Evolutionary conservation across 208 protist species (phyloP), one percentile per base, ranked within the genome.

Genomic region (Strigomonas culicis): DNA sequence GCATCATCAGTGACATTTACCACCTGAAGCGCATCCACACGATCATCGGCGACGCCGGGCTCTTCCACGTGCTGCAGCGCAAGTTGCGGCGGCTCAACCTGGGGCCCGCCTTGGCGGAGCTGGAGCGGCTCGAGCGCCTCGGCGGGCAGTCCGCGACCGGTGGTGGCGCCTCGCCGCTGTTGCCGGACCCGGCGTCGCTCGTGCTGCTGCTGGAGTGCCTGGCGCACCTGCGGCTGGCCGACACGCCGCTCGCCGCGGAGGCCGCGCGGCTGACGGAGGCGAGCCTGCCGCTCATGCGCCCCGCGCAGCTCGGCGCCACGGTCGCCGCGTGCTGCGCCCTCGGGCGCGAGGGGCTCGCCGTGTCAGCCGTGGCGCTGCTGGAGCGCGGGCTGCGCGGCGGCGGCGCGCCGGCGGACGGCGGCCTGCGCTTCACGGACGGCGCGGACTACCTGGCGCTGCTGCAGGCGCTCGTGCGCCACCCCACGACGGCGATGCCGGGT

Each of bases 31-130:
- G 80, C n/a, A 74, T 93, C 46, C 86, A 95, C 66, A 72, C 71
- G 41, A 60, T 90, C 19, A 25, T 92, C 27, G 70, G 72, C 0
- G 86, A 92, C 49, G 68, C 79, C 6, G 76, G 73, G 36, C 84
- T 95, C 30, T 76, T 75, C 3, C 61, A 83, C 28, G 79, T 74
- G 1, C 72, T 95, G n/a, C 79, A 79, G 53, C 77, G 74, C 34
- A 95, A 90, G 62, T 71, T 95, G 0, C 71, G 66, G 28, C 68
- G 80, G 3, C 73, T 95, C 39, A 80, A 87, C n/a, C 70, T 95
- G 30, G 59, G 80, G 66, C 76, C 80, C 17, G 75, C 79, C 0
- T 66, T 90, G 4, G 58, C 67, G 43, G 65, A 77, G 34, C 57
- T 86, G 0, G 68, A 75, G 47, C 50, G 36, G 22, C 46, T 51